Evolutionary conservation across 148 eudicot species (phyloP), one percentile per base, ranked within the genome.

Genomic region (Euryodendron excelsum): DNA sequence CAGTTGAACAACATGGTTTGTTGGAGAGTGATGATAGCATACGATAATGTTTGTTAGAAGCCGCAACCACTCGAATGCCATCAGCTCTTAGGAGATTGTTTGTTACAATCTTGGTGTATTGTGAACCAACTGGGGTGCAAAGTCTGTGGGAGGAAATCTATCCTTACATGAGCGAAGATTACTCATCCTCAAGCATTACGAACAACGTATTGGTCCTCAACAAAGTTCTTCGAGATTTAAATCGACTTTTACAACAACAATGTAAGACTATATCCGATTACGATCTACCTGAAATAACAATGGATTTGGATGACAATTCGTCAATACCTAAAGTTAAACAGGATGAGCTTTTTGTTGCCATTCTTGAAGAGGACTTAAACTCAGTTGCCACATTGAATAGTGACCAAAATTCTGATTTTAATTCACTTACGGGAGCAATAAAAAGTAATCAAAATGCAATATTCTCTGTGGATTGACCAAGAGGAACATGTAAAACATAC

Each of bases 401-500:
- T 21, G 47, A 68, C 50, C 72, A 68, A 20, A 68, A 3, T 1
- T 6, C 45, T 21, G 33, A 56, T 7, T 70, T 18, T 17, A 4
- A 70, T 70, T 21, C 55, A 8, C n/a, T 70, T 3, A 70, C 45
- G 30, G 33, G 28, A 47, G 74, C 34, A 1, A 4, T 70, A 1
- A 15, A 47, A 47, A 9, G 0, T 12, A 9, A 13, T 70, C 33
- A 25, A 27, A 1, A 4, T n/a, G 74, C 31, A 44, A 47, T 41
- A 23, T 70, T 70, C 5, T 70, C 45, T 70, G 34, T 70, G 4
- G 55, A 70, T 70, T 56, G 31, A 20, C 74, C 74, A 20, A 20
- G 56, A 11, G 55, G 55, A 36, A 67, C 72, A 18, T 2, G 72
- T 1, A 67, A 34, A 20, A 67, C 45, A 2, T 67, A 67, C n/a